Base-by-base conservation (phyloP, 352 stramenopile species). In the Globisporangium megalacanthum region DNA sequence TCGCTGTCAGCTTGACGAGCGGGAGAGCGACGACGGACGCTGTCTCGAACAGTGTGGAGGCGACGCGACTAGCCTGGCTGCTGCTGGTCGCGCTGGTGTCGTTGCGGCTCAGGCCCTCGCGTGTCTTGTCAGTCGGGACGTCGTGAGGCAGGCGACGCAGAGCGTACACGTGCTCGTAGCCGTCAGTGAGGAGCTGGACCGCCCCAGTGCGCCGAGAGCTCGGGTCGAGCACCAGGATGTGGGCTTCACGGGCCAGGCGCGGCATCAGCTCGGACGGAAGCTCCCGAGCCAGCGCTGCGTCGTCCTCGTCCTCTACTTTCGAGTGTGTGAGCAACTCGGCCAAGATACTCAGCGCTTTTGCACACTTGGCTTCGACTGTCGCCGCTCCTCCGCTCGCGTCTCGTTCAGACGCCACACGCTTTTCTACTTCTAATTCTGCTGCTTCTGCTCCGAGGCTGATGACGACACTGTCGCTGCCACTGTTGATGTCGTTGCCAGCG, bases 111-210 rank as follows among this genome's bases (percentile, higher is more conserved):
- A 10, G 17, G 14, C 8, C 17, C 8, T n/a, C n/a, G n/a, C n/a
- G n/a, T n/a, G n/a, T n/a, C n/a, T n/a, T n/a, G n/a, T n/a, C n/a
- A n/a, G n/a, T n/a, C n/a, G n/a, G n/a, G n/a, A n/a, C n/a, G n/a
- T n/a, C n/a, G n/a, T n/a, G n/a, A n/a, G n/a, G n/a, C n/a, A n/a
- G n/a, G n/a, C n/a, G n/a, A n/a, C n/a, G n/a, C n/a, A n/a, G 47
- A 3, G 50, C 66, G 53, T 75, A 79, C 17, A 82, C 44, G 9
- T 73, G 53, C 22, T 54, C 54, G 35, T 69, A 72, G 25, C 70
- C 65, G 6, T 64, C 48, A n/a, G 46, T 54, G 4, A 79, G 60
- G 6, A 81, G 49, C 11, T 63, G 48, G 4, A 39, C 49, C 13
- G 68, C 61, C 4, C 52, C 58, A 20, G 54, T 45, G 35, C 54